These are phyloP conservation scores for Mucor lusitanicus DNA, from an alignment of 371 early-diverging fungal species.

Conservation along the genomic window DNA sequence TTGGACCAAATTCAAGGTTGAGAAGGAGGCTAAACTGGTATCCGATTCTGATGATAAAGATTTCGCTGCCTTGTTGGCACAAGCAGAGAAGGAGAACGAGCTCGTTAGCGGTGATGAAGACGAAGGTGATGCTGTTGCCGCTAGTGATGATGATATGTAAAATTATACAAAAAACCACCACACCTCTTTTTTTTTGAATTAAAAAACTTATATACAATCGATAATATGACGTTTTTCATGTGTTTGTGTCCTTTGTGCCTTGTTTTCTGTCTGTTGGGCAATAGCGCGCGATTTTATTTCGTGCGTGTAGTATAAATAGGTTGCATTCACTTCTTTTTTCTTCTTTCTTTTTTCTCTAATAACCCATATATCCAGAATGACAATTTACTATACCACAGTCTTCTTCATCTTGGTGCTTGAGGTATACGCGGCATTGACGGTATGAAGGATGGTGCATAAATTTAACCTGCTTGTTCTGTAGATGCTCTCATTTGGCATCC, in stretches of 20 bases:
- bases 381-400: slow-evolving; percentile 48
- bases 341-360: background rate
- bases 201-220: background rate
- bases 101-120: slow-evolving; percentile 94
- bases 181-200: background rate
- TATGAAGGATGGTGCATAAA: background rate
- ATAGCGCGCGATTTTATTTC: background rate
- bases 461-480: slow-evolving; percentile 17
- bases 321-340: slow-evolving; percentile 1
- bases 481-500: slow-evolving; percentile 56
- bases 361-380: slow-evolving; percentile 29
- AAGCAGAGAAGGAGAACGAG: slow-evolving; percentile 92
- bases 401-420: slow-evolving; percentile 47
- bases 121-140: slow-evolving; percentile 72
- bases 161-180: slow-evolving; percentile 13
- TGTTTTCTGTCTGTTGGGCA: background rate
- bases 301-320: background rate
- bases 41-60: slow-evolving; percentile 94
- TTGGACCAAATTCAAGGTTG: slow-evolving; percentile 69
- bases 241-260: background rate
- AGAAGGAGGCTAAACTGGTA: slow-evolving; percentile 89
- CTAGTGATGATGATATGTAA: slow-evolving; percentile 59
- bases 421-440: slow-evolving; percentile 29
- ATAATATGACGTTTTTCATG: background rate
- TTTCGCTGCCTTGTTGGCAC: slow-evolving; percentile 90